Percentiles rank a stretch among this genome's conserved stretches.
phyloP scores from a whole-genome alignment of 2,329 filamentous ascomycete species.

The Chalara sp. region DNA sequence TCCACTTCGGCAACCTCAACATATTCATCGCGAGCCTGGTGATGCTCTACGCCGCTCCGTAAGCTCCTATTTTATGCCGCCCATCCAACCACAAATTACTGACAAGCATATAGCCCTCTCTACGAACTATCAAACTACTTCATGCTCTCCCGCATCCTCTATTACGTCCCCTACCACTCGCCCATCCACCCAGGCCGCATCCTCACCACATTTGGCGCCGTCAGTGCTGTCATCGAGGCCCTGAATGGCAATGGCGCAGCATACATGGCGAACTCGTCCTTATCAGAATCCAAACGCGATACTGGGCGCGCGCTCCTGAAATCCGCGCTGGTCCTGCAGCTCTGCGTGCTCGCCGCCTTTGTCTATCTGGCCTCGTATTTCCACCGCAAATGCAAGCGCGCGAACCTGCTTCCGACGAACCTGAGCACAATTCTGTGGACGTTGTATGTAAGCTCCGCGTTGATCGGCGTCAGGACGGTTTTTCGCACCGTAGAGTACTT shows the following conservation, averaged over 20 bases:
- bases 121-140: constrained; percentile 57
- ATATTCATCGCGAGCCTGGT: constrained; percentile 37
- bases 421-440: constrained; percentile 33
- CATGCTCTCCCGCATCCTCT: constrained; percentile 51
- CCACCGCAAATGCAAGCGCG: constrained; percentile 36
- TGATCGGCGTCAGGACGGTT: constrained; percentile 48
- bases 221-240: constrained; percentile 41
- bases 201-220: constrained; percentile 37
- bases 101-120: constrained; percentile 38
- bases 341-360: constrained; percentile 45
- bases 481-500: constrained; percentile 56
- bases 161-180: constrained; percentile 53
- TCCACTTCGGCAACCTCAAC: constrained; percentile 39
- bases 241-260: constrained; percentile 43
- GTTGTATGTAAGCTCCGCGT: constrained; percentile 42
- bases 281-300: constrained; percentile 31
- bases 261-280: constrained; percentile 38
- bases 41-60: constrained; percentile 24
- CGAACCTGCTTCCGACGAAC: constrained; percentile 22
- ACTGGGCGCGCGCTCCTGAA: constrained; percentile 41
- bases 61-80: constrained; percentile 1
- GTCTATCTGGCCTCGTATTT: constrained; percentile 40
- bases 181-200: constrained; percentile 42
- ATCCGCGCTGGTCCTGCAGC: constrained; percentile 45
- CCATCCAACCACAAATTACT: no score